Conservation (phyloP, 202 grass and related monocot species). For the Carex sylvatica region DNA sequence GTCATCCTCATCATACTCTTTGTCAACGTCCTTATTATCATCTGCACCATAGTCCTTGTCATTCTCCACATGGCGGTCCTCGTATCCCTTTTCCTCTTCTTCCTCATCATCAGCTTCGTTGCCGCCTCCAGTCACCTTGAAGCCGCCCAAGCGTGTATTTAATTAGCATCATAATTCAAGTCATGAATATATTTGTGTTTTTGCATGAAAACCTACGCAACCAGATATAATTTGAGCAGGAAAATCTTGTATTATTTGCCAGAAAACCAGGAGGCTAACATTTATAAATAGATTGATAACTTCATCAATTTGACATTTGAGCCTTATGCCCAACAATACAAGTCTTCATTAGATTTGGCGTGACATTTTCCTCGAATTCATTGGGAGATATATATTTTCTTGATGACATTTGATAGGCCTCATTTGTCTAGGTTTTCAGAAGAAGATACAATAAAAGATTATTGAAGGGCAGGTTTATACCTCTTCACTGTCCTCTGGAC, state of each 20-base stretch:
- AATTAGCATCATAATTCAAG: not conserved
- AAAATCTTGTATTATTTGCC: not conserved
- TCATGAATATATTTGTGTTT: not conserved
- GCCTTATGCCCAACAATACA: too few species aligned
- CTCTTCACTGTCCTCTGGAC: slow-evolving; percentile 48
- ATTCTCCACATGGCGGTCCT: not conserved
- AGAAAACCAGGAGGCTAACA: not conserved
- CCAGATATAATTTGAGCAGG: not conserved
- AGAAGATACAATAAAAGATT: slow-evolving; percentile 6
- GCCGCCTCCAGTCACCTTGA: slow-evolving; percentile 44
- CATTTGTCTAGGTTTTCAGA: not conserved
- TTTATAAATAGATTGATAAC: too few species aligned
- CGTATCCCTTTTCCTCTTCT: slow-evolving; percentile 9
- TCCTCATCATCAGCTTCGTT: slow-evolving; percentile 49
- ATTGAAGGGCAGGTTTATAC: not conserved
- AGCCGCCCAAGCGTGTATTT: not conserved
- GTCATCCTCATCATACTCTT: not conserved
- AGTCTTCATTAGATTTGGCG: too few species aligned
- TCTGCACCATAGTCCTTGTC: not conserved
- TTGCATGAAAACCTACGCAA: not conserved
- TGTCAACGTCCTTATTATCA: not conserved
- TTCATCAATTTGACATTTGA: too few species aligned
- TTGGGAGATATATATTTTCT: too few species aligned
- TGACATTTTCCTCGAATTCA: too few species aligned
- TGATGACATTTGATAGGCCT: not conserved